Evolutionary conservation across 257 asterid species (phyloP).

Genomic region (Salvia miltiorrhiza): DNA sequence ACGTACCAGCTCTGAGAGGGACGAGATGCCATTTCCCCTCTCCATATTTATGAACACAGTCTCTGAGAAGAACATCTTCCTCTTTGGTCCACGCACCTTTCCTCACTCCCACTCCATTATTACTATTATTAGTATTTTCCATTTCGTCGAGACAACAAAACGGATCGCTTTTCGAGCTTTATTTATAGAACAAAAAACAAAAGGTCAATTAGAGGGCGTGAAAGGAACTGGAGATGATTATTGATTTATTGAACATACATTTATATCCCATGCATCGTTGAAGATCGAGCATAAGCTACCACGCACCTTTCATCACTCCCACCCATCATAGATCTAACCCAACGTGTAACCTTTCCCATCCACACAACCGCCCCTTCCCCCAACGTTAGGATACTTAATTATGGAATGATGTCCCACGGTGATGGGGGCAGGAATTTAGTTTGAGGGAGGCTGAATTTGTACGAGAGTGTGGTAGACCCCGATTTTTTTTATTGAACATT

Average conservation of each 20-base stretch:
- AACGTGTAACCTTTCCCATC: too few species aligned
- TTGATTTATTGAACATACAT: not conserved
- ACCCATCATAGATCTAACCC: too few species aligned
- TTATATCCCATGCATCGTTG: too few species aligned
- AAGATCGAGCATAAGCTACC: too few species aligned
- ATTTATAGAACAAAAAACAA: not conserved
- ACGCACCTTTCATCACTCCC: too few species aligned
- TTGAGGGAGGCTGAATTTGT: too few species aligned
- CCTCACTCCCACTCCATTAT: slow-evolving; percentile 22
- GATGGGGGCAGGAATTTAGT: too few species aligned
- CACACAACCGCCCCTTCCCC: too few species aligned
- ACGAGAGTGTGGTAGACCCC: too few species aligned
- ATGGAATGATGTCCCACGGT: too few species aligned
- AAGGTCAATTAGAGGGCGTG: not conserved
- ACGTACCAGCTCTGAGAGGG: slow-evolving; percentile 44
- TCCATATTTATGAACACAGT: slow-evolving; percentile 35
- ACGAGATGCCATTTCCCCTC: slow-evolving; percentile 63
- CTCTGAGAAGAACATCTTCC: slow-evolving; percentile 37
- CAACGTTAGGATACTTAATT: too few species aligned
- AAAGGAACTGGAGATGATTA: not conserved
- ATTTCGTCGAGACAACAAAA: not conserved
- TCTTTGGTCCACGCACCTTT: slow-evolving; percentile 51
- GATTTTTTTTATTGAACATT: too few species aligned
- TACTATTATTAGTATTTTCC: not conserved
- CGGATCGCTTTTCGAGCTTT: not conserved